Conservation (phyloP, 163 green algal genomes). For the Smithsoniella earleae region DNA sequence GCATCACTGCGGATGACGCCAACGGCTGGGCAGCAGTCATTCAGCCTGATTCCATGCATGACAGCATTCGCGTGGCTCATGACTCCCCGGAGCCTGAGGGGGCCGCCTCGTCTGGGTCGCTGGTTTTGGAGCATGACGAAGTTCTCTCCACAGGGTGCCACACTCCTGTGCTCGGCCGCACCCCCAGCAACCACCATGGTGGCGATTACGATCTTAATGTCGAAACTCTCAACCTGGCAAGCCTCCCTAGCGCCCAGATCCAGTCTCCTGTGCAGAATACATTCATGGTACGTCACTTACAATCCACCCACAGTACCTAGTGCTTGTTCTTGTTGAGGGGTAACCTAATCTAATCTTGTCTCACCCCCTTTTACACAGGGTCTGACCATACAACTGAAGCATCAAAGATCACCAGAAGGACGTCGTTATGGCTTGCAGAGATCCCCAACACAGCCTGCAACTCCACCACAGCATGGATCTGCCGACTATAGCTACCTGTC, state of each 20-base stretch:
- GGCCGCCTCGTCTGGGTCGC: no score
- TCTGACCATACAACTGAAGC: background rate
- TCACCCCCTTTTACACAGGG: background rate
- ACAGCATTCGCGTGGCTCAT: background rate
- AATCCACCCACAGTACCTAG: background rate
- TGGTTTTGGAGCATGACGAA: background rate
- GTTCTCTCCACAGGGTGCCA: constrained; percentile 19
- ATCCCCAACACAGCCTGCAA: constrained; percentile 13
- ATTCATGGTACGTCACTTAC: background rate
- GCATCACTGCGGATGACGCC: background rate
- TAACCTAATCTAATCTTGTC: no score
- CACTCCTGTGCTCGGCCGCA: background rate
- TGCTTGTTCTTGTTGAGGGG: background rate
- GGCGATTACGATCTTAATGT: no score
- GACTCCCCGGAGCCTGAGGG: background rate
- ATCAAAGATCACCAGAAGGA: background rate
- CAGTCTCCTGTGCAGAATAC: background rate
- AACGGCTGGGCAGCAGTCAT: background rate
- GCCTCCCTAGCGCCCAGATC: background rate
- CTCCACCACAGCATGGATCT: background rate
- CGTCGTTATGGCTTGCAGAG: constrained; percentile 1
- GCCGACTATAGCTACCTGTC: background rate
- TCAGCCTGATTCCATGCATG: background rate
- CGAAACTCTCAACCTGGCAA: no score
- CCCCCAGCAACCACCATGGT: no score